Percentiles rank a stretch among this genome's conserved stretches.
Evolutionary conservation across 1,284 basidiomycete genomes (phyloP).

Genomic region (Cerrena zonata): DNA sequence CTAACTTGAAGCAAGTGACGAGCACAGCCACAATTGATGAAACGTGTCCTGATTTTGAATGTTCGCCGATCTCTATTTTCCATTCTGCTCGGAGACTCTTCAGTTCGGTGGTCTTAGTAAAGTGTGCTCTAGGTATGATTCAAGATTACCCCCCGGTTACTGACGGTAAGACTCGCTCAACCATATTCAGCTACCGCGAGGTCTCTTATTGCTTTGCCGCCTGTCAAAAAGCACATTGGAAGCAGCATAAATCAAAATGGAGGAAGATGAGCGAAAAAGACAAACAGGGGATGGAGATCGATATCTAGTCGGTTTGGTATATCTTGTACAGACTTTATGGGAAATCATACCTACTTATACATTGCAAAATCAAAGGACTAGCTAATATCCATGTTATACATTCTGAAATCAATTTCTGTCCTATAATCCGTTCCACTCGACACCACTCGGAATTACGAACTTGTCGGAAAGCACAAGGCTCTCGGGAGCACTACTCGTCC

Average conservation of each 20-base stretch:
- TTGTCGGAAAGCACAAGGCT: conserved; percentile 27
- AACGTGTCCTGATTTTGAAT: no score
- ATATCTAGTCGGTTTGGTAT: conserved; percentile 5
- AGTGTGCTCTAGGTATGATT: no score
- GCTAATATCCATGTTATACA: not conserved
- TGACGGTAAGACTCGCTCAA: no score
- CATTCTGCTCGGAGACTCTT: no score
- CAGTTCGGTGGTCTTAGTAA: no score
- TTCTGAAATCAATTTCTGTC: not conserved
- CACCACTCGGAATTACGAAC: conserved; percentile 30
- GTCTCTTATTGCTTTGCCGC: conserved; percentile 22
- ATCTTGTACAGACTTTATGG: not conserved
- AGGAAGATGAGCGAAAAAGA: conserved; percentile 12
- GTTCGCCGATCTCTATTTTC: no score
- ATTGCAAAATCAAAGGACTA: not conserved
- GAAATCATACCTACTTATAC: not conserved
- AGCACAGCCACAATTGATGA: no score
- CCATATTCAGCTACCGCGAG: conserved; percentile 16
- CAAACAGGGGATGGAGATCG: conserved; percentile 13
- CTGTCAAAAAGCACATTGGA: conserved; percentile 25
- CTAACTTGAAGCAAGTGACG: no score
- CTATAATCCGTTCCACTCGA: conserved; percentile 38
- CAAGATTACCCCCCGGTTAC: no score
- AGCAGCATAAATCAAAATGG: conserved; percentile 20
- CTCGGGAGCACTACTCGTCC: conserved; percentile 31